These are phyloP conservation scores for Penicillium paneum DNA, from an alignment of 2,329 filamentous ascomycete genomes.

Conservation along the genomic window DNA sequence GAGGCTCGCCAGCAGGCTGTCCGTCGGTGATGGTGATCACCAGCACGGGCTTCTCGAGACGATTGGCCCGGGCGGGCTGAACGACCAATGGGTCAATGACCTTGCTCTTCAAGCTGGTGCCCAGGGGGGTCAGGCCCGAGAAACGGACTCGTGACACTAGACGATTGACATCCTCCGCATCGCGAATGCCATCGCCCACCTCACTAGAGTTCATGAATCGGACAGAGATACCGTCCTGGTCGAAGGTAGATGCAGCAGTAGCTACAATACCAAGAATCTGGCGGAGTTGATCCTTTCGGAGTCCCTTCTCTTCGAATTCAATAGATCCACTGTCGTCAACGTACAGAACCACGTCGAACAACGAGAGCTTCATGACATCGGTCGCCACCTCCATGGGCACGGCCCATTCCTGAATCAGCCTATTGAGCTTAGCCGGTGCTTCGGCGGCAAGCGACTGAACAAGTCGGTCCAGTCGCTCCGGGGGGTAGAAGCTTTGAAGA, in stretches of 20 bases:
- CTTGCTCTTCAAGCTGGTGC: conserved; percentile 60
- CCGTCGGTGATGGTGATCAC: conserved; percentile 66
- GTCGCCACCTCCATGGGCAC: conserved; percentile 59
- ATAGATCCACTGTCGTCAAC: conserved; percentile 69
- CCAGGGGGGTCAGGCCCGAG: conserved; percentile 65
- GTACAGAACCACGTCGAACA: conserved; percentile 63
- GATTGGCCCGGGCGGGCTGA: conserved; percentile 49
- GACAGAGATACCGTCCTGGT: conserved; percentile 64
- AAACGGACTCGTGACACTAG: conserved; percentile 60
- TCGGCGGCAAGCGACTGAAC: conserved; percentile 33
- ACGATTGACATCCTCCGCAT: conserved; percentile 56
- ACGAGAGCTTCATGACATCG: conserved; percentile 60
- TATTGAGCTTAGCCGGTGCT: conserved; percentile 49
- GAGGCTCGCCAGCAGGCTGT: conserved; percentile 61
- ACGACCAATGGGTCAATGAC: conserved; percentile 62
- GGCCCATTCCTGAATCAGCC: conserved; percentile 56
- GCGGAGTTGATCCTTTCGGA: conserved; percentile 64
- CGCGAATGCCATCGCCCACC: conserved; percentile 54
- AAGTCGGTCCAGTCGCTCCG: conserved; percentile 43
- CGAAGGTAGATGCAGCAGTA: conserved; percentile 65
- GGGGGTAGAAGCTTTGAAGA: conserved; percentile 58
- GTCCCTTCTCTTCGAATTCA: conserved; percentile 64
- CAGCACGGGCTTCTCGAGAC: conserved; percentile 61
- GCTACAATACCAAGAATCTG: conserved; percentile 63
- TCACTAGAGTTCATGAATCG: conserved; percentile 66